phyloP scores from a whole-genome alignment of 1,139 yeast species.

The Taiozyma sp. region DNA sequence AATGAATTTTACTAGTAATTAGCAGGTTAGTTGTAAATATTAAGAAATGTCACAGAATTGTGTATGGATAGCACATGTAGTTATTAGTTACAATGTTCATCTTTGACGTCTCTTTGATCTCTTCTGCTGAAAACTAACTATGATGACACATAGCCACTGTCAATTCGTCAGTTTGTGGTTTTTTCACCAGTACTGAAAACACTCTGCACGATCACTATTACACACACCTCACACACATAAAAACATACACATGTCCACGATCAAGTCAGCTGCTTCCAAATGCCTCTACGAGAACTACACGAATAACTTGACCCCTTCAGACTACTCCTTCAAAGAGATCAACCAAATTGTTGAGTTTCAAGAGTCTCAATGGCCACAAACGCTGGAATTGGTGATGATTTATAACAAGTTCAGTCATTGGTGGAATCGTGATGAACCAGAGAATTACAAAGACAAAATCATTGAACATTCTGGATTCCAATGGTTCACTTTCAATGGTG shows the following conservation, averaged over 20 bases:
- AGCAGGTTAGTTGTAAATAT: too few species aligned
- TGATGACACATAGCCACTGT: too few species aligned
- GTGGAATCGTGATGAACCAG: background rate
- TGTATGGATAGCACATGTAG: too few species aligned
- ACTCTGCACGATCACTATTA: too few species aligned
- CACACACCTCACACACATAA: too few species aligned
- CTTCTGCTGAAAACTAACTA: too few species aligned
- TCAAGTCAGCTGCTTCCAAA: background rate
- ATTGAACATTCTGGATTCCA: background rate
- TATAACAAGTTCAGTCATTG: background rate
- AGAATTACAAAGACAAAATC: background rate
- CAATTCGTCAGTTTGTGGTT: too few species aligned
- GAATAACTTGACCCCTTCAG: background rate
- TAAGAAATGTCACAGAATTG: too few species aligned
- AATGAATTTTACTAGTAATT: too few species aligned
- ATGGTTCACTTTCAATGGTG: background rate
- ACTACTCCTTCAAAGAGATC: background rate
- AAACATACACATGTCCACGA: background rate
- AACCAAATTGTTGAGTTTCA: background rate
- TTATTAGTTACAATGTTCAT: too few species aligned
- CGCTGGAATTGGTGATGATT: background rate
- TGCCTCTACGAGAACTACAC: background rate
- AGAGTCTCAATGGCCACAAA: background rate
- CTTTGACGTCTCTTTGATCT: too few species aligned
- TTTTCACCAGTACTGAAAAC: too few species aligned